A percentile compares a stretch with the other conserved stretches of the same genome.
Evolutionary conservation across 2,329 filamentous ascomycete genomes (phyloP).

Genomic region (Ceratocystis papillata): DNA sequence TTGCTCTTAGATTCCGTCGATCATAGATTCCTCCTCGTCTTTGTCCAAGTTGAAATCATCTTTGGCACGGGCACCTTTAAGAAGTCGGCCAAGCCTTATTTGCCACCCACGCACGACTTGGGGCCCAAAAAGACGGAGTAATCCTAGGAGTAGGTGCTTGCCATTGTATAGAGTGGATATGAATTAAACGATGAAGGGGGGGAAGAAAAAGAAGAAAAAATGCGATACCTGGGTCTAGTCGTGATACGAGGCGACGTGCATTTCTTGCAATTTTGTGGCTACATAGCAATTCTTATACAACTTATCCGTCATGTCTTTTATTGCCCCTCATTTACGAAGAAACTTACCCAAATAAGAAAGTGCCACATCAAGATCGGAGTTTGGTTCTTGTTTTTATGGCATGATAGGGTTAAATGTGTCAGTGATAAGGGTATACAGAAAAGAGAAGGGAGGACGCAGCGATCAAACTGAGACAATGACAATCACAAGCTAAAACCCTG

Average conservation of each 20-base stretch:
- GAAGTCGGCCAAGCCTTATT: conserved; percentile 1
- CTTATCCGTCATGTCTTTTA: no score
- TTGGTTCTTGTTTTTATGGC: background rate
- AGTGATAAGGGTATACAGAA: background rate
- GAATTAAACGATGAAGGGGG: background rate
- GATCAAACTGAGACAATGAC: background rate
- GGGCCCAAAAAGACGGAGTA: background rate
- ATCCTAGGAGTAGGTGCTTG: background rate
- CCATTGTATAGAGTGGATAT: background rate
- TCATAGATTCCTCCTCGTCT: background rate
- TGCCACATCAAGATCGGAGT: background rate
- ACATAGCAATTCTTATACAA: no score
- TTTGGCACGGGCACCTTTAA: background rate
- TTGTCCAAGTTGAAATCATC: background rate
- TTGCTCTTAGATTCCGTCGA: background rate
- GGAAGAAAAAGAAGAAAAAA: background rate
- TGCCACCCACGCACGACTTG: background rate
- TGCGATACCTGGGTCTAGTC: background rate
- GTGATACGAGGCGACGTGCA: no score
- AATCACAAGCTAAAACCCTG: conserved; percentile 11
- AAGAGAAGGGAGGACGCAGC: background rate
- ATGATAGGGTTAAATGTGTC: background rate
- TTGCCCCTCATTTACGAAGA: no score
- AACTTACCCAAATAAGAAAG: no score
- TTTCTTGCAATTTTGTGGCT: no score